Evolutionary conservation across 345 rosid genomes (phyloP), one percentile per base, ranked within the genome.

Genomic region (Gossypium herbaceum): DNA sequence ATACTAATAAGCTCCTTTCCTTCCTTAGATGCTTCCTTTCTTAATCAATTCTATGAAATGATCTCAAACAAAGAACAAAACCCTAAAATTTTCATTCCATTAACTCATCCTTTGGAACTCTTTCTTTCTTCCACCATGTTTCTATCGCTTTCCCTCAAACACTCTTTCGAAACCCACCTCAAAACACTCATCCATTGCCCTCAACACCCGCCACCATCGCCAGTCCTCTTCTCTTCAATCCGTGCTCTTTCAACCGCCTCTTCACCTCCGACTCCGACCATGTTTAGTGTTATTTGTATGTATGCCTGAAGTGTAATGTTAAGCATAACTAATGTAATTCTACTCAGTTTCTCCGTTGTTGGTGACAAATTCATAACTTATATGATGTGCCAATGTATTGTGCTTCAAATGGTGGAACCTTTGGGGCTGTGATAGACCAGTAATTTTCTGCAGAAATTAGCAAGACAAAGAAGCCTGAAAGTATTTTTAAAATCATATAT

Each of bases 161-260:
- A 88, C 73, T 69, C 88, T 48, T 78, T 81, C 74, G 82, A 71
- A 77, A 77, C 71, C 74, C 71, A 68, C 13, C 76, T 75, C 73
- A 75, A 24, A 75, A 55, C 73, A 25, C 73, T 75, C 55, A 57
- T 76, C 19, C 78, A 54, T 76, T 74, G 0, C 56, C 7, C n/a
- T n/a, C n/a, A n/a, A n/a, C n/a, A n/a, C n/a, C n/a, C n/a, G n/a
- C n/a, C n/a, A n/a, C n/a, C n/a, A n/a, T n/a, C n/a, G n/a, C n/a
- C n/a, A 2, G 64, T 71, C 39, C 85, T 52, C 19, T 77, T 43
- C 76, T 63, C 80, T 55, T 70, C 76, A 39, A 1, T 66, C 68
- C 92, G 92, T 65, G 52, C 79, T 71, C 85, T 87, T 80, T 63
- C 83, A 73, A 61, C 90, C 59, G 17, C 85, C 73, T 1, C 90